A percentile compares a stretch with the other conserved stretches of the same genome.
Conservation (phyloP, 2,329 filamentous ascomycete species). For the Alternaria dauci region DNA sequence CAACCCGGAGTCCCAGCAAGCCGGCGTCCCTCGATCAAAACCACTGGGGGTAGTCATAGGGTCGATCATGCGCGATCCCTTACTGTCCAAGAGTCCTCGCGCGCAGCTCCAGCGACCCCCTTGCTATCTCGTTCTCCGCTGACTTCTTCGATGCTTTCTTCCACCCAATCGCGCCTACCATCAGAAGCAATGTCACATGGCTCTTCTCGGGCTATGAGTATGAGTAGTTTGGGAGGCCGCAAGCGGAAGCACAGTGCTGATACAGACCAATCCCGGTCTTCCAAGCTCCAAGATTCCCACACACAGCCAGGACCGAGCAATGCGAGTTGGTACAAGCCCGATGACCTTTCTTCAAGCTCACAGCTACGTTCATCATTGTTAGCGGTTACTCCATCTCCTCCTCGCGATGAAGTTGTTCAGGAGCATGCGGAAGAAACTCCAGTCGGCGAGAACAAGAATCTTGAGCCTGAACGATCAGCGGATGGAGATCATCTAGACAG, state of each 20-base stretch:
- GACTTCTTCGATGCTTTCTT: not conserved
- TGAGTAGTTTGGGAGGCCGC: not conserved
- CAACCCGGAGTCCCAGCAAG: not conserved
- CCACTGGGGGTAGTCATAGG: not conserved
- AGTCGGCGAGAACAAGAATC: not conserved
- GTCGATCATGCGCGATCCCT: not conserved
- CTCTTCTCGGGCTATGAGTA: not conserved
- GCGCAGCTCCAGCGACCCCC: not conserved
- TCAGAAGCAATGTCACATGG: not conserved
- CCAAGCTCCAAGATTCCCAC: not conserved
- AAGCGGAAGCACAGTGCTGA: not conserved
- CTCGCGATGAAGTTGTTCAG: not conserved
- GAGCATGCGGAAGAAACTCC: not conserved
- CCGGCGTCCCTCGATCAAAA: not conserved
- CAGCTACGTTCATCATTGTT: not conserved
- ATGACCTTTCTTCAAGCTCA: not conserved
- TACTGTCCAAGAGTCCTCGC: not conserved
- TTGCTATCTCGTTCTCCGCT: not conserved
- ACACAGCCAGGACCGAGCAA: not conserved
- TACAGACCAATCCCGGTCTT: too few relatives aligned
- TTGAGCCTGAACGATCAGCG: not conserved
- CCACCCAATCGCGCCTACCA: not conserved
- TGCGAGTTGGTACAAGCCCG: not conserved
- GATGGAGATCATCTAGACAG: not conserved
- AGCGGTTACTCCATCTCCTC: not conserved